Base-by-base conservation (phyloP, 306 rosid species). In the Alnus rubra region DNA sequence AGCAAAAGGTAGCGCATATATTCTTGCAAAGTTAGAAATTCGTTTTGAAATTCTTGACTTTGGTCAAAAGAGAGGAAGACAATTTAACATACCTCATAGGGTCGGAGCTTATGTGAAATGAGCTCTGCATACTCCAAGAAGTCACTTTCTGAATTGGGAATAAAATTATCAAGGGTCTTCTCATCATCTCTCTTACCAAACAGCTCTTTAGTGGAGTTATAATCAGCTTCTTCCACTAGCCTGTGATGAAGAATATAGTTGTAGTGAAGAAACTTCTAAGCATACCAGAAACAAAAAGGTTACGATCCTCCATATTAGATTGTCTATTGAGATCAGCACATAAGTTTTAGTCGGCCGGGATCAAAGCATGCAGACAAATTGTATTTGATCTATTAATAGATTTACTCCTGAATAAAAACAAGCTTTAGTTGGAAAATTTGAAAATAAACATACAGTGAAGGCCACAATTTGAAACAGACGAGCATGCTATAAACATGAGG, bases 121-220 rank as follows among this genome's bases (percentile, higher is more conserved):
- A 95, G 96, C 74, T 95, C 94, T 31, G 99, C 97, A 80, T 95
- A 95, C 79, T 95, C 99, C 86, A 79, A 13, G 82, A 95, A 95
- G 79, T 93, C 99, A 80, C 83, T 86, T 80, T 93, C 98, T 44
- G 99, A 91, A 81, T 89, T 93, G 2, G 99, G 99, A 83, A 95
- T 93, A 71, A 95, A 95, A 76, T 86, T 89, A 58, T 95, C 99
- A 30, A 95, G 79, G 78, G 85, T 91, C 88, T 90, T 95, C 44
- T 95, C 97, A 37, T 90, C 94, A 31, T 73, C 79, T 62, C 44
- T 79, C 73, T 84, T 81, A 48, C 85, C 81, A 89, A 95, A 95
- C 65, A 95, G 84, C 60, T 95, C 98, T 78, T 92, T 85, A 35
- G 99, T 95, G 49, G 97, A 78, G 79, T 83, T 90, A 39, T 85